phyloP scores from a whole-genome alignment of 495 filamentous ascomycete species.

The Lindgomyces ingoldianus region DNA sequence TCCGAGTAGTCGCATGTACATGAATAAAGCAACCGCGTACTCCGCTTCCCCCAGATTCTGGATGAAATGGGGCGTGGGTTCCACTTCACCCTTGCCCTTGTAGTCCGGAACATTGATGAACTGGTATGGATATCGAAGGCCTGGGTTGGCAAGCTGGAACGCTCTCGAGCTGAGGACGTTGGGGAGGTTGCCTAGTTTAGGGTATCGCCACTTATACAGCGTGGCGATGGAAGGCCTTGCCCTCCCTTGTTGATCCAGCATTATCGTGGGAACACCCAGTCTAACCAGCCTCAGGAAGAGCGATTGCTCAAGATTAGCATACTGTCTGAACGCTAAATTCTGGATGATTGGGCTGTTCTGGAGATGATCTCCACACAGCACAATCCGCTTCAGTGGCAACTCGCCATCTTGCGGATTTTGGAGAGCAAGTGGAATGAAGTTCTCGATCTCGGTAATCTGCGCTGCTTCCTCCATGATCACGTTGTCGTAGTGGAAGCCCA shows the following conservation, averaged over 20 bases:
- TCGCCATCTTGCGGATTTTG: slow-evolving; percentile 77
- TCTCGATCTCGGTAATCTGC: slow-evolving; percentile 96
- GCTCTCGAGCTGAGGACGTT: slow-evolving; percentile 65
- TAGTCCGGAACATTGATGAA: slow-evolving; percentile 97
- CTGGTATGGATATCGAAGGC: slow-evolving; percentile 91
- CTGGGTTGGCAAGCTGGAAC: slow-evolving; percentile 83
- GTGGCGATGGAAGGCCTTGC: slow-evolving; percentile 81
- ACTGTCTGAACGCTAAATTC: slow-evolving; percentile 92
- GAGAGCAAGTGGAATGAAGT: slow-evolving; percentile 88
- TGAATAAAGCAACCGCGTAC: slow-evolving; percentile 91
- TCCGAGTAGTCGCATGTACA: slow-evolving; percentile 96
- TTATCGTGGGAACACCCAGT: slow-evolving; percentile 84
- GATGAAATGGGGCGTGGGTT: slow-evolving; percentile 94
- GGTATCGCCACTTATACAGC: slow-evolving; percentile 93
- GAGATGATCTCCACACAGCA: slow-evolving; percentile 92
- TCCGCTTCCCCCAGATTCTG: slow-evolving; percentile 98
- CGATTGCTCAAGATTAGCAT: slow-evolving; percentile 93
- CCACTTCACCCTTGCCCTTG: slow-evolving; percentile 83
- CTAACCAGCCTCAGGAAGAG: slow-evolving; percentile 89
- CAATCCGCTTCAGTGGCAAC: slow-evolving; percentile 77
- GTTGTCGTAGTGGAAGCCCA: slow-evolving; percentile 97
- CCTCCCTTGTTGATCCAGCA: slow-evolving; percentile 90
- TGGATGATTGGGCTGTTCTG: slow-evolving; percentile 97
- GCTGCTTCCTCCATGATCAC: slow-evolving; percentile 99
- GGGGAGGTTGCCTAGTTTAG: slow-evolving; percentile 75